A percentile compares a stretch with the other conserved stretches of the same genome.
Evolutionary conservation across 768 basidiomycete genomes (phyloP).

Genomic region (Phylloporus sp.): DNA sequence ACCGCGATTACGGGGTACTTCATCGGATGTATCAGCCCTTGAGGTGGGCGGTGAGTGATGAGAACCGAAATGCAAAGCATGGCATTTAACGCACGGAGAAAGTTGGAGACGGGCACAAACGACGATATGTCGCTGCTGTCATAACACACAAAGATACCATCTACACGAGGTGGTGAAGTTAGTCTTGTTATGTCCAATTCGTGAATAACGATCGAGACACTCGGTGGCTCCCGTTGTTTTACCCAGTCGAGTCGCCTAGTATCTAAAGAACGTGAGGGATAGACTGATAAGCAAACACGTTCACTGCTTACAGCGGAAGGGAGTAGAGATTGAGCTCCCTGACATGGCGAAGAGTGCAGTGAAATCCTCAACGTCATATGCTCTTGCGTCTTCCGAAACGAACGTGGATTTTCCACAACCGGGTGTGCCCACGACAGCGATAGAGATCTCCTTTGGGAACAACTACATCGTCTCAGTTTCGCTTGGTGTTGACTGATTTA

Average conservation of each 20-base stretch:
- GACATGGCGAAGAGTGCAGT: conserved; percentile 28
- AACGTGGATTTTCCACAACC: conserved; percentile 84
- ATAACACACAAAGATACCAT: conserved; percentile 85
- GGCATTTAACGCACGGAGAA: conserved; percentile 56
- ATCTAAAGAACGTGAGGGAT: conserved; percentile 30
- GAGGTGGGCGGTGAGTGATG: conserved; percentile 8
- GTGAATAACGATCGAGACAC: conserved; percentile 46
- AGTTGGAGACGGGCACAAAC: conserved; percentile 57
- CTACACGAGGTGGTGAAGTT: conserved; percentile 51
- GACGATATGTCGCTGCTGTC: conserved; percentile 62
- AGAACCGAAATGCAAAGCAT: conserved; percentile 1
- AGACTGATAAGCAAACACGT: neutral
- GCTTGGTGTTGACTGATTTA: neutral
- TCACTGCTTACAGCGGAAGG: conserved; percentile 38
- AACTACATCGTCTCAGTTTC: conserved; percentile 17
- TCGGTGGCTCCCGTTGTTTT: conserved; percentile 39
- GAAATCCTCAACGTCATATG: conserved; percentile 49
- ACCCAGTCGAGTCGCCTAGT: conserved; percentile 30
- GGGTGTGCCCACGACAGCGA: conserved; percentile 74
- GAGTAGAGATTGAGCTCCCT: conserved; percentile 32
- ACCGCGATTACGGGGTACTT: conserved; percentile 68
- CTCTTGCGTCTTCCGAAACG: conserved; percentile 70
- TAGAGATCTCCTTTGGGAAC: conserved; percentile 40
- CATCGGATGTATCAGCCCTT: conserved; percentile 55
- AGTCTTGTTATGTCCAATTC: conserved; percentile 57